Base-by-base conservation (phyloP, 2,329 filamentous ascomycete genomes). In the Colletotrichum falcatum region DNA sequence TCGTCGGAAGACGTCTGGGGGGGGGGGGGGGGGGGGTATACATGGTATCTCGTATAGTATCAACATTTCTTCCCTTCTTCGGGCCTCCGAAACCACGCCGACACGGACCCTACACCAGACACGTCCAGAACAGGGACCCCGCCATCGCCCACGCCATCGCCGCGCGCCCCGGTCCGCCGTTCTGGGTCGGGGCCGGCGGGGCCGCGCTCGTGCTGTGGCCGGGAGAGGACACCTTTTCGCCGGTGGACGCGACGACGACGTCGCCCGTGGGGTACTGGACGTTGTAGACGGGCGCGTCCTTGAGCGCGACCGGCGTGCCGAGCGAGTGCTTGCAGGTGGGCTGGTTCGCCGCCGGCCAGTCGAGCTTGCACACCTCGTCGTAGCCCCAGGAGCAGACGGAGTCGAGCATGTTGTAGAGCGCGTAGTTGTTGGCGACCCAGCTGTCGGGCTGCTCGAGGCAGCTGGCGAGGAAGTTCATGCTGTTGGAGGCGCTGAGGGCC, bases 371-470 rank as follows among this genome's bases (percentile, higher is more conserved):
- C 51, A 73, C 72, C 77, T 88, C 85, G 70, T 87, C 81, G 59
- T 78, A 75, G 23, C 85, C 86, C 28, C 81, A 73, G 0, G 81
- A 82, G 74, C 86, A 87, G 37, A 84, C 76, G 0, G 83, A 72
- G 73, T 88, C 87, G 66, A 80, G 77, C 55, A 88, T 85, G 75
- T 89, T 89, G 77, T 83, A 87, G 18, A 87, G 76, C 1, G 81
- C 79, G 74, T 84, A 81, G 76, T 88, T 84, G 5, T 82, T 67
- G 28, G 79, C 84, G 14, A 88, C 84, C 84, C 84, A 88, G 72
- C 80, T 84, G 65, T 76, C 73, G 5, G 69, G 72, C 39, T 78
- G 74, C 46, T 75, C 79, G 44, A 85, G 78, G 71, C 86, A 88
- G 72, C 78, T 82, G 14, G 78, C 78, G n/a, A 88, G 76, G 65